Evolutionary conservation across 192 early-diverging fungal genomes (phyloP), one percentile per base, ranked within the genome.

Genomic region (Linnemannia hyalina): DNA sequence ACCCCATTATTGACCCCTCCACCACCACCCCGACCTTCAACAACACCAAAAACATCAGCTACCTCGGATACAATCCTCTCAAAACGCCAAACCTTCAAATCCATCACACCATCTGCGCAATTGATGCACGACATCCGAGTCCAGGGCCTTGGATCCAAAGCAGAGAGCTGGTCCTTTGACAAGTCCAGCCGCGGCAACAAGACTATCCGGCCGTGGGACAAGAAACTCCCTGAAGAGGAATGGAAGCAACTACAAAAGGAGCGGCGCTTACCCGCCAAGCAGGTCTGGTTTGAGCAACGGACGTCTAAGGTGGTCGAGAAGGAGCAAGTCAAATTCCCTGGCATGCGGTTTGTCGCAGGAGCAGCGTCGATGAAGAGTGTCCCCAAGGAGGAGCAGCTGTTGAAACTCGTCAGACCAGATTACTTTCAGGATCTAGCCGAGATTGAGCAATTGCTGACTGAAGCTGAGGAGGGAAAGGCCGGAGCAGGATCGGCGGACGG

Each of bases 131-230:
- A 85, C 40, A 85, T 85, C 40, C 74, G 83, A 6, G 41, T 85
- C 44, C 78, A 73, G 47, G 83, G 83, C 23, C 75, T 85, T 0
- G 83, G 83, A 4, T 35, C 73, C 70, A 85, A 85, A 1, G 74
- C 83, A 35, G 83, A 85, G 60, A 36, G 35, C 4, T 85, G 83
- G 83, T 76, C 74, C 18, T 85, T 85, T 74, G 83, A 85, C 69
- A 85, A 85, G 22, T 57, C 82, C 29, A 46, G 6, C 40, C 73
- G 77, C 4, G 78, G 77, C 8, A 85, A 85, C 46, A 85, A 85
- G 32, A 85, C 82, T 3, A 76, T 85, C 36, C 82, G 82, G n/a
- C 82, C 82, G 15, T 85, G 82, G 82, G 82, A 85, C 55, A 83
- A 83, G 42, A 83, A 78, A 23, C 52, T 83, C 22, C 20, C 55